These are phyloP conservation scores for Diaporthe longicolla DNA, from an alignment of 2,329 filamentous ascomycete species.

Conservation along the genomic window DNA sequence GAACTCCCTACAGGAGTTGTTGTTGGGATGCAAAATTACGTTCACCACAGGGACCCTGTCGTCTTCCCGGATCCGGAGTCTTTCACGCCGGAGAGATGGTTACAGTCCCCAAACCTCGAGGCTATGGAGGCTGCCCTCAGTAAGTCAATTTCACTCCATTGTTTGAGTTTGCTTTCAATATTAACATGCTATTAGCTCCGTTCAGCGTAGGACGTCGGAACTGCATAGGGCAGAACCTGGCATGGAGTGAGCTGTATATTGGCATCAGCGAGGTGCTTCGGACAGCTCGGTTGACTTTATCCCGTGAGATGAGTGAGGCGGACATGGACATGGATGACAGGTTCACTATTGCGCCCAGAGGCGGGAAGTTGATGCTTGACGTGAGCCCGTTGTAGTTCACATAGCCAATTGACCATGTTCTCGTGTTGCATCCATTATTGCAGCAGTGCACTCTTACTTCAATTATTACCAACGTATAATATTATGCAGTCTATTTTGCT, in stretches of 20 bases:
- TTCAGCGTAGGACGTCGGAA: slow-evolving; percentile 6
- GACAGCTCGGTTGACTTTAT: background rate
- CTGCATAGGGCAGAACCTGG: slow-evolving; percentile 13
- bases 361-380: background rate
- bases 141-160: background rate
- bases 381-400: background rate
- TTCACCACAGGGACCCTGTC: slow-evolving; percentile 47
- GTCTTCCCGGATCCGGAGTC: slow-evolving; percentile 46
- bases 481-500: no score
- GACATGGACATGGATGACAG: slow-evolving; percentile 18
- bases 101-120: slow-evolving; percentile 1
- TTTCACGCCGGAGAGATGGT: slow-evolving; percentile 48
- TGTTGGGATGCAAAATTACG: slow-evolving; percentile 47
- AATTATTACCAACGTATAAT: no score
- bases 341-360: background rate
- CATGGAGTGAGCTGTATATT: slow-evolving; percentile 15
- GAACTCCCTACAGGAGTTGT: slow-evolving; percentile 45
- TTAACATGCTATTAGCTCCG: background rate
- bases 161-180: background rate
- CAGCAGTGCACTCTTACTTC: no score
- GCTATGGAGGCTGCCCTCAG: background rate
- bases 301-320: background rate
- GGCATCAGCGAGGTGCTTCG: background rate
- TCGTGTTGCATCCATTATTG: no score
- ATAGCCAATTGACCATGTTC: no score